These are phyloP conservation scores for Aurantiochytrium sp. DNA, from an alignment of 108 stramenopile genomes.

Conservation along the genomic window DNA sequence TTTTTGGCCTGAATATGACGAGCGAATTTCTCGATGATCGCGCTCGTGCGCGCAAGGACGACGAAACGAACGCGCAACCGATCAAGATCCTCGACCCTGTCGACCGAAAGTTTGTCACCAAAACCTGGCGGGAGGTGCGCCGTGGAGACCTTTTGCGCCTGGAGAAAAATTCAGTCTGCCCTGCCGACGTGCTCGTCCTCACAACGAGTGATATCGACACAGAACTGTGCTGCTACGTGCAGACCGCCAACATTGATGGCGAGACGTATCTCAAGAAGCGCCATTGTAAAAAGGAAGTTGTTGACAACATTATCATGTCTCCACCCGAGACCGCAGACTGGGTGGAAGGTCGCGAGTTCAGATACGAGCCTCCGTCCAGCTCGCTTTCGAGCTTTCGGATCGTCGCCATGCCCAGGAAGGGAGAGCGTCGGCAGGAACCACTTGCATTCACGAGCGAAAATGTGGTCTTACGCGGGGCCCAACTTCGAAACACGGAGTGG, in stretches of 20 bases:
- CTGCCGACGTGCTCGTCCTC: constrained; percentile 83
- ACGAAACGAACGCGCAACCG: constrained; percentile 53
- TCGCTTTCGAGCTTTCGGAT: neutral
- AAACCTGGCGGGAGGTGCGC: constrained; percentile 54
- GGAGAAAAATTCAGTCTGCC: constrained; percentile 76
- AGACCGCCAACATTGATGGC: constrained; percentile 91
- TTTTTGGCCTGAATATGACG: constrained; percentile 71
- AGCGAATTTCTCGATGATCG: constrained; percentile 83
- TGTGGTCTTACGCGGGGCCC: constrained; percentile 79
- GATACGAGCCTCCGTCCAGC: neutral
- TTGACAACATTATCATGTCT: neutral
- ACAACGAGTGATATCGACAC: constrained; percentile 69
- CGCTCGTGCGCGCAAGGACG: constrained; percentile 72
- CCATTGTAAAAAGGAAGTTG: neutral
- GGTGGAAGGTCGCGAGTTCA: neutral
- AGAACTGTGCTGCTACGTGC: constrained; percentile 65
- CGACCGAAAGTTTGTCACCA: neutral
- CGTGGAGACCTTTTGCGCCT: constrained; percentile 79
- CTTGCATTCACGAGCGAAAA: constrained; percentile 38
- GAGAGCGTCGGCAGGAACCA: neutral
- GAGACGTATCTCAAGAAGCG: constrained; percentile 86
- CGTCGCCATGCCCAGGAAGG: neutral
- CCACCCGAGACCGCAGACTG: neutral
- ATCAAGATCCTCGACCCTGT: neutral
- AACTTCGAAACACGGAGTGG: constrained; percentile 90